Evolutionary conservation across 2,329 filamentous ascomycete genomes (phyloP), one percentile per base, ranked within the genome.

Genomic region (Epichloe amarillans): DNA sequence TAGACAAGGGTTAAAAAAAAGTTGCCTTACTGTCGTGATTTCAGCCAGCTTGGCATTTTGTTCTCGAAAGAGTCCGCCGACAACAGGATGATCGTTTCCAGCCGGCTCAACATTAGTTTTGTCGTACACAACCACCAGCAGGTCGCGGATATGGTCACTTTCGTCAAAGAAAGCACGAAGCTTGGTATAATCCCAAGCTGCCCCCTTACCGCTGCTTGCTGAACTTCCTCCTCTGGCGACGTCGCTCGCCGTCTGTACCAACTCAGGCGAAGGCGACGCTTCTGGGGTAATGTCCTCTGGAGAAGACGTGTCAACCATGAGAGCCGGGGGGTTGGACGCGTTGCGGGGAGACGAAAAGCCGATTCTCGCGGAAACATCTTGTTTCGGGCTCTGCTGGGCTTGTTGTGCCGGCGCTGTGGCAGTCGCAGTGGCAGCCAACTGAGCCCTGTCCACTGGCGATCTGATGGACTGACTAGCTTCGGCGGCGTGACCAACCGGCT

Each of bases 111-210:
- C 82, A 53, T 90, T 86, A 14, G 82, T 86, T 65, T 90, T 95
- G 68, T 97, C 90, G 63, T 95, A 90, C 30, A 98, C 88, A 54
- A 98, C 86, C 38, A 90, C 78, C 48, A 97, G 76, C 63, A 97
- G 78, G 64, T 98, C 91, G 47, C 88, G 81, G 57, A 98, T 88
- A 55, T 95, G 88, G 36, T 83, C 83, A 54, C 88, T 82, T 58
- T 93, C 88, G 57, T 97, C 91, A 60, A 97, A 85, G 68, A 96
- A 98, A 14, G 86, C 84, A 53, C 88, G 82, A 30, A 98, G 77
- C 59, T 82, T 87, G 51, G 82, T 76, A 65, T 97, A 91, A 55
- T 88, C 91, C 93, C 93, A 98, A 0, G 82, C 79, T 26, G 73
- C 72, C 15, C 66, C 62, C 47, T 62, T 66, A 44, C 53, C 55